Conservation (phyloP, 257 asterid genomes). For the Lavandula angustifolia region DNA sequence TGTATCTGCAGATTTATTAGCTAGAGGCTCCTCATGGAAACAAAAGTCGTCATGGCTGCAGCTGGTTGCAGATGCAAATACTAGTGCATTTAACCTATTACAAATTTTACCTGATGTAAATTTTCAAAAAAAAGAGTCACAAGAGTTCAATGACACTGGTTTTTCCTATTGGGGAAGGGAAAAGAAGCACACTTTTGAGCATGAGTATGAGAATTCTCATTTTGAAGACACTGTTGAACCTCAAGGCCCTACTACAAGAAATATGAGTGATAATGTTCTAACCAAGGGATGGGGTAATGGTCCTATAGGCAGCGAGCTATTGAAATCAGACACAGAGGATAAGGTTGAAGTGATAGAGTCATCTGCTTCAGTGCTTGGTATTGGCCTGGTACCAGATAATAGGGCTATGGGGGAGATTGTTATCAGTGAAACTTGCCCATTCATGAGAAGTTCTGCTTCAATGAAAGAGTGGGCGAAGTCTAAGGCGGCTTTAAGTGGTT, state of each 20-base stretch:
- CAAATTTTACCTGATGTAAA: constrained; percentile 54
- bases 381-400: constrained; percentile 27
- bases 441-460: constrained; percentile 74
- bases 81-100: constrained; percentile 62
- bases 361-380: constrained; percentile 19
- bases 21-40: constrained; percentile 55
- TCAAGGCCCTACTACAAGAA: constrained; percentile 15
- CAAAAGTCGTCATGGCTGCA: constrained; percentile 74
- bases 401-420: constrained; percentile 38
- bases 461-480: constrained; percentile 70
- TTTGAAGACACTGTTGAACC: constrained; percentile 29
- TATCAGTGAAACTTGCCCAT: constrained; percentile 55
- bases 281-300: constrained; percentile 28
- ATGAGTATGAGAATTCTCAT: constrained; percentile 17
- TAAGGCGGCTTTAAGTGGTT: constrained; percentile 59
- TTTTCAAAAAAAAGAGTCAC: constrained; percentile 43
- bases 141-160: constrained; percentile 22
- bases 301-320: constrained; percentile 22
- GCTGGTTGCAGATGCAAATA: constrained; percentile 50
- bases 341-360: constrained; percentile 21
- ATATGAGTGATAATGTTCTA: constrained; percentile 18
- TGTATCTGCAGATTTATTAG: constrained; percentile 37
- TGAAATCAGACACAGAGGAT: constrained; percentile 25
- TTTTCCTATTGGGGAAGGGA: constrained; percentile 24
- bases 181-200: constrained; percentile 9